These are phyloP conservation scores for Crithidia sp. DNA, from an alignment of 208 protist species.

Conservation along the genomic window DNA sequence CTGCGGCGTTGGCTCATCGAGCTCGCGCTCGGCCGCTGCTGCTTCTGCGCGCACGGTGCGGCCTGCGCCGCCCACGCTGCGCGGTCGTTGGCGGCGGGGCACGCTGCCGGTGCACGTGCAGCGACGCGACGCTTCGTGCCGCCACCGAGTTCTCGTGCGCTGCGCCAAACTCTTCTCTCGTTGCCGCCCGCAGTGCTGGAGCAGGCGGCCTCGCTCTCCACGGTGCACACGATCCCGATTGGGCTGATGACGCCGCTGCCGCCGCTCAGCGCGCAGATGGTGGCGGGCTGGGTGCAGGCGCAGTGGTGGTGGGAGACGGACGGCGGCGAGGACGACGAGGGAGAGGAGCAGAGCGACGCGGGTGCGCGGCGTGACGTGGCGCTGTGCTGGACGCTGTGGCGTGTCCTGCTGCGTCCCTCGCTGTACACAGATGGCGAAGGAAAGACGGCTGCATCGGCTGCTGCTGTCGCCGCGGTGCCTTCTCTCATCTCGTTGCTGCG, in stretches of 20 bases:
- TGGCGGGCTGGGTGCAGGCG: conserved; percentile 13
- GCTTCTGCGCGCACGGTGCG: conserved; percentile 22
- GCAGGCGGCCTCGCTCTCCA: conserved; percentile 3
- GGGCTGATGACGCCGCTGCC: too few relatives aligned
- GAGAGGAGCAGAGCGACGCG: not conserved
- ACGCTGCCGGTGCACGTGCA: not conserved
- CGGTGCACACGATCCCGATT: not conserved
- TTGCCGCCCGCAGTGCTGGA: conserved; percentile 21
- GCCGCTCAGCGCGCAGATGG: conserved; percentile 4
- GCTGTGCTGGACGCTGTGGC: conserved; percentile 32
- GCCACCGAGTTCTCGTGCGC: conserved; percentile 14
- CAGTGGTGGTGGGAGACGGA: conserved; percentile 31
- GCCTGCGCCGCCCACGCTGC: not conserved
- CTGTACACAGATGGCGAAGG: not conserved
- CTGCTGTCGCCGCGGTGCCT: not conserved
- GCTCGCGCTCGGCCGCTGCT: conserved; percentile 36
- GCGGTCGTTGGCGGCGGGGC: not conserved
- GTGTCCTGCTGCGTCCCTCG: conserved; percentile 14
- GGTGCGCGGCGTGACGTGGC: conserved; percentile 14
- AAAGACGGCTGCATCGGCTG: not conserved
- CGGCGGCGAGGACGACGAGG: not conserved
- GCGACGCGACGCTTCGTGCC: conserved; percentile 11
- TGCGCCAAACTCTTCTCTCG: conserved; percentile 14
- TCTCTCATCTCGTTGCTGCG: conserved; percentile 15
- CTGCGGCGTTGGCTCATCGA: conserved; percentile 30